Evolutionary conservation across 192 early-diverging fungal genomes (phyloP).

Genomic region (Geranomyces variabilis): DNA sequence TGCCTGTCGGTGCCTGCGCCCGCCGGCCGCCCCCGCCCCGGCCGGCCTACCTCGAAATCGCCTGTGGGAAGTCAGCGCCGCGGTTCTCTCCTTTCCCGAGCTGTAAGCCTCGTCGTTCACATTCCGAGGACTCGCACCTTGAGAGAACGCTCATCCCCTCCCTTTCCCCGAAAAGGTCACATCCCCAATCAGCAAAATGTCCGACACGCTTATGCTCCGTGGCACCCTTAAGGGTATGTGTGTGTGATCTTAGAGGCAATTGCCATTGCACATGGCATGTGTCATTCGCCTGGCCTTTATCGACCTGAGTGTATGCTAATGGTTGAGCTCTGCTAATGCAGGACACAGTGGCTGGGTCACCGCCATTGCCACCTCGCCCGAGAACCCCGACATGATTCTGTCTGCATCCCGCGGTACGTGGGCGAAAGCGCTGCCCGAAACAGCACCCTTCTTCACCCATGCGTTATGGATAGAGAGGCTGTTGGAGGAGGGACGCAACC

Average conservation of each 20-base stretch:
- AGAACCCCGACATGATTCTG: slow-evolving; percentile 95
- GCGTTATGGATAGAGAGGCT: no score
- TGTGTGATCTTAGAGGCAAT: background rate
- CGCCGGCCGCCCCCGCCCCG: no score
- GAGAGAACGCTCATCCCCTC: slow-evolving; percentile 7
- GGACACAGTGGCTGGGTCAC: slow-evolving; percentile 93
- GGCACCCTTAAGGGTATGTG: slow-evolving; percentile 54
- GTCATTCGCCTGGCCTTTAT: background rate
- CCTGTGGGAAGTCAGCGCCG: no score
- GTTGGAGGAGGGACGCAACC: no score
- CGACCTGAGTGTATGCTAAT: background rate
- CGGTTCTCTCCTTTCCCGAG: no score
- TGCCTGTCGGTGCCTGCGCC: no score
- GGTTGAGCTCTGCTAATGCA: slow-evolving; percentile 11
- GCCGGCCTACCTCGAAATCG: no score
- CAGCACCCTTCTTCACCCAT: no score
- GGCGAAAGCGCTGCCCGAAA: background rate
- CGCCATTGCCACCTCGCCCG: slow-evolving; percentile 94
- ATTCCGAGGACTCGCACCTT: slow-evolving; percentile 3
- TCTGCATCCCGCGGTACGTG: slow-evolving; percentile 92
- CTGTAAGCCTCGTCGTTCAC: background rate
- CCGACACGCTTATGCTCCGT: slow-evolving; percentile 53
- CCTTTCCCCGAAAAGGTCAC: background rate
- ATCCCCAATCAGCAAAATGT: slow-evolving; percentile 2
- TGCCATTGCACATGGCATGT: background rate